phyloP scores from a whole-genome alignment of 1,284 basidiomycete genomes.

The Tilletia indica region DNA sequence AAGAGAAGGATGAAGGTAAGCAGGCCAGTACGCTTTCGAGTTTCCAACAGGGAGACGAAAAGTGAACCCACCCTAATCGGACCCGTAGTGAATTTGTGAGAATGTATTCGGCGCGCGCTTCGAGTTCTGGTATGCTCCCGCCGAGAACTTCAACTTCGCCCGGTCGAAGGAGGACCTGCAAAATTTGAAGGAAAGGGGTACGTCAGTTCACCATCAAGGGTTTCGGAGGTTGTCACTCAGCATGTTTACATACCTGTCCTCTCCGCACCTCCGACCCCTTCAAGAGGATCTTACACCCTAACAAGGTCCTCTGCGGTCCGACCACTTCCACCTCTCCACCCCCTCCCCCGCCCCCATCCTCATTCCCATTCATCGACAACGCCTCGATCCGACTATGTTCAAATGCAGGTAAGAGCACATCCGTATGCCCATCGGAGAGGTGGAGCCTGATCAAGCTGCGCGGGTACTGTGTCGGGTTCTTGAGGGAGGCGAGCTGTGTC shows the following conservation, averaged over 20 bases:
- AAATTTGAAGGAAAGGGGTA: neutral
- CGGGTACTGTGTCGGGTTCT: neutral
- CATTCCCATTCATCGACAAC: neutral
- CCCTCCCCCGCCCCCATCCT: neutral
- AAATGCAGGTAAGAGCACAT: neutral
- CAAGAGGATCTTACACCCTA: conserved; percentile 6
- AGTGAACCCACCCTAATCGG: neutral
- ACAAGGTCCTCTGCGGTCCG: neutral
- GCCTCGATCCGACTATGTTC: conserved; percentile 1
- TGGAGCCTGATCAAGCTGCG: neutral
- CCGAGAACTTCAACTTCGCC: conserved; percentile 2
- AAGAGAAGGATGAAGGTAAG: neutral
- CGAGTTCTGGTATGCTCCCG: conserved; percentile 15
- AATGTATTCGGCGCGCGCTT: neutral
- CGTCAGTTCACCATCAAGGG: too few relatives aligned
- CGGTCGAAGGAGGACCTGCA: conserved; percentile 8
- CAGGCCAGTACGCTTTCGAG: neutral
- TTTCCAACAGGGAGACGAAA: neutral
- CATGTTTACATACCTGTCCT: neutral
- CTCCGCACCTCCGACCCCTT: conserved; percentile 2
- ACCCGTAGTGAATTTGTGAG: neutral
- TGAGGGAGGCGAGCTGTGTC: neutral
- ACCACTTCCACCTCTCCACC: too few relatives aligned
- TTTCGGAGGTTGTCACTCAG: neutral
- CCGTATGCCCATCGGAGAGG: neutral